Evolutionary conservation across 768 basidiomycete species (phyloP).

Genomic region (Lentinus brumalis): DNA sequence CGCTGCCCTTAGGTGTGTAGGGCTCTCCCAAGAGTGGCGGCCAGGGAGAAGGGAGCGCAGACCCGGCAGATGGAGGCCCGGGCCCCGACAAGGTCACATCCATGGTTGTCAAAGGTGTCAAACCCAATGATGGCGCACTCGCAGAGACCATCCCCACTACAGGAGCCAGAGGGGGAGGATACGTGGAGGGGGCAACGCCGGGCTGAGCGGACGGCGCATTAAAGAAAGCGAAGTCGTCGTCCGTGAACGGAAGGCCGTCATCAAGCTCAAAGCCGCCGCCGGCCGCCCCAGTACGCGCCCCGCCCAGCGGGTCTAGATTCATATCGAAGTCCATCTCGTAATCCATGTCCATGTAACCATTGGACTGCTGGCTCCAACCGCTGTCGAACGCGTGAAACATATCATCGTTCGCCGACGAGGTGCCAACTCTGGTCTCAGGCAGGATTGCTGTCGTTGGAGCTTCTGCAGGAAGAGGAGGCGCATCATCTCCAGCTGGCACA

Average conservation of each 20-base stretch:
- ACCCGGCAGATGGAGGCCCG: constrained; percentile 31
- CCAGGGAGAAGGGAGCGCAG: constrained; percentile 24
- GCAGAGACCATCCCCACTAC: constrained; percentile 31
- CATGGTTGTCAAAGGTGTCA: constrained; percentile 37
- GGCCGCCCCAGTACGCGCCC: constrained; percentile 32
- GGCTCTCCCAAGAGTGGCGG: constrained; percentile 17
- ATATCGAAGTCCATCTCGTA: constrained; percentile 55
- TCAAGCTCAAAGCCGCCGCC: constrained; percentile 30
- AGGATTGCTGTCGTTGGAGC: background rate
- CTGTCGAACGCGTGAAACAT: constrained; percentile 26
- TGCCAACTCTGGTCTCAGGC: background rate
- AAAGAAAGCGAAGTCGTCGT: constrained; percentile 90
- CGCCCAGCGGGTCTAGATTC: constrained; percentile 42
- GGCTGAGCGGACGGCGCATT: constrained; percentile 52
- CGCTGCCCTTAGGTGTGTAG: constrained; percentile 20
- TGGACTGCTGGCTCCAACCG: constrained; percentile 24
- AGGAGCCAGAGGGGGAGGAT: constrained; percentile 4
- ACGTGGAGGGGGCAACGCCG: constrained; percentile 22
- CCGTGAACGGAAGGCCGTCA: constrained; percentile 57
- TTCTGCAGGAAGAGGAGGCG: background rate
- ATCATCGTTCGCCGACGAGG: constrained; percentile 19
- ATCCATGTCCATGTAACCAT: constrained; percentile 40
- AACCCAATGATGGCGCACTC: constrained; percentile 34
- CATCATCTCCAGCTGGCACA: background rate
- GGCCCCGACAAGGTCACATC: constrained; percentile 31